Base-by-base conservation (phyloP, 1,139 yeast species). In the Spencermartinsiella ligniputridi region DNA sequence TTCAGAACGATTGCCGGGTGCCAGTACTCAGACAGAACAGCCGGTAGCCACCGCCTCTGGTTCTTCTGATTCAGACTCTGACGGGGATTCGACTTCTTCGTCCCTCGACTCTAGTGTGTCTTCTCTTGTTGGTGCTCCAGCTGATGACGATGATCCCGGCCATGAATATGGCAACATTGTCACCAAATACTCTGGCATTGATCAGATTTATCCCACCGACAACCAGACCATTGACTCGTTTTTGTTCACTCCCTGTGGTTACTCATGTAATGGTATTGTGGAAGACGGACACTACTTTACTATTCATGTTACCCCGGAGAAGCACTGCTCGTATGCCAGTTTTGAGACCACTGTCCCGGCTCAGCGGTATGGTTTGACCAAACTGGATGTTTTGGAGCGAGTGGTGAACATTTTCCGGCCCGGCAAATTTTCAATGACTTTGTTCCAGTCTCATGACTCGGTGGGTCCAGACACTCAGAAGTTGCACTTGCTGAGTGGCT, bases 191-290 rank as follows among this genome's bases (percentile, higher is more conserved):
- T 73, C 89, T 15, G 76, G 76, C 4, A 74, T 88, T 56, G 83
- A 83, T 65, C 61, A 71, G 37, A 62, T 89, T 35, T 84, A 84
- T 57, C 65, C 68, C 6, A 62, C 66, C 16, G 55, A 55, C 32
- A 52, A 56, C 19, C 66, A 69, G 42, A 58, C 63, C 13, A 76
- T 61, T 58, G 97, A 90, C 69, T 87, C 96, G 3, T 92, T 89
- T 68, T 83, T 95, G 24, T 92, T 92, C 64, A 72, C 86, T n/a
- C 98, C 98, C 1, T 92, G 97, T 66, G 98, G 98, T 13, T 92
- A 80, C 62, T 87, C 96, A 2, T 86, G 96, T 41, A 92, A 92
- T 65, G 83, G 94, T 21, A 70, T 88, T 39, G 66, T 85, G 42
- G 70, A 77, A 44, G 71, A 68, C 39, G 68, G 70, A 38, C 77